Conservation (phyloP, 1,139 yeast species). For the Pneumocystis jirovecii region DNA sequence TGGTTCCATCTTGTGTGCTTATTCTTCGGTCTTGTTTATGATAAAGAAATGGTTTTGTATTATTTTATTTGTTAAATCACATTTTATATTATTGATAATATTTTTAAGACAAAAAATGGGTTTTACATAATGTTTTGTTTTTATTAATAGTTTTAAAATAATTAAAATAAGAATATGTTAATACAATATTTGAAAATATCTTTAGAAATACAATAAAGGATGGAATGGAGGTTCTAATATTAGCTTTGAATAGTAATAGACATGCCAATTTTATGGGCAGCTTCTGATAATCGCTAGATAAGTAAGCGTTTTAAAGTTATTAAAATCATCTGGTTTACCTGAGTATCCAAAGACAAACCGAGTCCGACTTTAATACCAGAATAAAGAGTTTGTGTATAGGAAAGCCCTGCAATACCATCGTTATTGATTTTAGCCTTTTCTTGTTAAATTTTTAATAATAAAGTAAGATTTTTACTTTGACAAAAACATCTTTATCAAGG, state of each 20-base stretch:
- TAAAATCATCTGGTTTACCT: slow-evolving; percentile 19
- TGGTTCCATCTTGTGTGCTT: neutral
- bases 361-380: slow-evolving; percentile 96
- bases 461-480: slow-evolving; percentile 10
- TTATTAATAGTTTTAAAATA: too few relatives aligned
- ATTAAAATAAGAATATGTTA: neutral
- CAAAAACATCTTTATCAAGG: slow-evolving; percentile 57
- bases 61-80: neutral
- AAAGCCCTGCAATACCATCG: slow-evolving; percentile 85
- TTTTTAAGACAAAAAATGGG: too few relatives aligned
- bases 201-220: neutral
- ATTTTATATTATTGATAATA: neutral
- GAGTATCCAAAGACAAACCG: slow-evolving; percentile 94
- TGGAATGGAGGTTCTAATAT: neutral
- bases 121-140: too few relatives aligned
- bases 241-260: slow-evolving; percentile 10
- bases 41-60: neutral
- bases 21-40: neutral
- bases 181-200: neutral
- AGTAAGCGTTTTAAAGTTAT: neutral
- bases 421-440: slow-evolving; percentile 88
- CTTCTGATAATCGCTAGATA: slow-evolving; percentile 63
- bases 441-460: neutral
- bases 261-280: slow-evolving; percentile 62
- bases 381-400: slow-evolving; percentile 90